Conservation (phyloP, 345 rosid genomes). For the Dipteronia sinensis region DNA sequence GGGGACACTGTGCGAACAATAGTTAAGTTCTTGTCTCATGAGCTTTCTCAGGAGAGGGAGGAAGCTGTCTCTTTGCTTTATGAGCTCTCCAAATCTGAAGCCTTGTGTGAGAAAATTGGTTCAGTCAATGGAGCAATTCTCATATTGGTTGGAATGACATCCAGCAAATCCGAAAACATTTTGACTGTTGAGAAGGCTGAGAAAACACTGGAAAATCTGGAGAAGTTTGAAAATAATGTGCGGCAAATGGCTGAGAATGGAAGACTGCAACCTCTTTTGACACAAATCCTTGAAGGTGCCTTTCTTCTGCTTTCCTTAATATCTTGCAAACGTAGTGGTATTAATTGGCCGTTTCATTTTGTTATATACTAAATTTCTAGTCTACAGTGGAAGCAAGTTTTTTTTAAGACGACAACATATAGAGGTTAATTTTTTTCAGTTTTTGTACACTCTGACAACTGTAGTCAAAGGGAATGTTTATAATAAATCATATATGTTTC, state of each 20-base stretch:
- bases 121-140: slow-evolving; percentile 87
- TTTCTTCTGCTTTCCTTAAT: slow-evolving; percentile 16
- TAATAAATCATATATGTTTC: not conserved
- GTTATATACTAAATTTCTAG: slow-evolving; percentile 18
- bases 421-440: not conserved
- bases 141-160: slow-evolving; percentile 86
- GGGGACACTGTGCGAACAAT: slow-evolving; percentile 93
- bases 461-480: not conserved
- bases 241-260: slow-evolving; percentile 52
- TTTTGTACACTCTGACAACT: not conserved
- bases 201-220: slow-evolving; percentile 46
- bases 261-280: slow-evolving; percentile 63
- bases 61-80: slow-evolving; percentile 84
- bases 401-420: not conserved
- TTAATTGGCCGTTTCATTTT: not conserved
- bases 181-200: slow-evolving; percentile 44
- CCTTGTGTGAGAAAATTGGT: slow-evolving; percentile 90
- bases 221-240: no score
- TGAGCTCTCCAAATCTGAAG: slow-evolving; percentile 84
- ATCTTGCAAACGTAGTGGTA: slow-evolving; percentile 12
- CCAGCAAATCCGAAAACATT: slow-evolving; percentile 70
- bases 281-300: slow-evolving; percentile 83
- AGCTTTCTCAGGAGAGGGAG: slow-evolving; percentile 75
- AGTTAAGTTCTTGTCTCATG: slow-evolving; percentile 79
- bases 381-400: slow-evolving; percentile 26